Conservation (phyloP, 2,329 filamentous ascomycete species). For the Tricladium varicosporioides region DNA sequence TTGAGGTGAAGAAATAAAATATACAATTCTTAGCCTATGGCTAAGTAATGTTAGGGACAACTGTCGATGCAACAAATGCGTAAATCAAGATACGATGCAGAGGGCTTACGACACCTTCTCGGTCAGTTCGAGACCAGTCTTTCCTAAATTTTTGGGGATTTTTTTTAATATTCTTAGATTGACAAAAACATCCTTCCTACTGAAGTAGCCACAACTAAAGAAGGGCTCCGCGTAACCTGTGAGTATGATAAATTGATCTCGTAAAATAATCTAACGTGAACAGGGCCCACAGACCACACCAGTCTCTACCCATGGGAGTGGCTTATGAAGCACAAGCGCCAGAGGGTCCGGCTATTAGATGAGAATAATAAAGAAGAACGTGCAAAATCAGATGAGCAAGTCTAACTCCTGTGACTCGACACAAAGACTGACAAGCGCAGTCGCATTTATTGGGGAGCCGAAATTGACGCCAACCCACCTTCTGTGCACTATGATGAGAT, state of each 20-base stretch:
- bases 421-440: slow-evolving; percentile 29
- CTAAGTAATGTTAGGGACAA: slow-evolving; percentile 52
- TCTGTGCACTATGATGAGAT: slow-evolving; percentile 59
- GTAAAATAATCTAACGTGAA: too few species aligned
- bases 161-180: slow-evolving; percentile 40
- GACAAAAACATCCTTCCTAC: slow-evolving; percentile 39
- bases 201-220: slow-evolving; percentile 33
- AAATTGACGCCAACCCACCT: slow-evolving; percentile 48
- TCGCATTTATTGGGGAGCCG: slow-evolving; percentile 38
- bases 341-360: slow-evolving; percentile 26
- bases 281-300: slow-evolving; percentile 44
- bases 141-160: not conserved
- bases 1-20: slow-evolving; percentile 33
- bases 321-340: slow-evolving; percentile 45
- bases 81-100: slow-evolving; percentile 70
- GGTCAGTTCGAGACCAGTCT: slow-evolving; percentile 39
- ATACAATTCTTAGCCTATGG: not conserved
- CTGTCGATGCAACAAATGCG: slow-evolving; percentile 65
- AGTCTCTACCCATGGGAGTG: slow-evolving; percentile 67
- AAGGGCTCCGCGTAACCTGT: slow-evolving; percentile 51
- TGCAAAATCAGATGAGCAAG: slow-evolving; percentile 31
- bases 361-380: slow-evolving; percentile 29
- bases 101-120: slow-evolving; percentile 66
- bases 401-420: not conserved
- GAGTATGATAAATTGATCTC: slow-evolving; percentile 20